These are phyloP conservation scores for Cucurbita maxima DNA, from an alignment of 306 rosid species.

Conservation along the genomic window DNA sequence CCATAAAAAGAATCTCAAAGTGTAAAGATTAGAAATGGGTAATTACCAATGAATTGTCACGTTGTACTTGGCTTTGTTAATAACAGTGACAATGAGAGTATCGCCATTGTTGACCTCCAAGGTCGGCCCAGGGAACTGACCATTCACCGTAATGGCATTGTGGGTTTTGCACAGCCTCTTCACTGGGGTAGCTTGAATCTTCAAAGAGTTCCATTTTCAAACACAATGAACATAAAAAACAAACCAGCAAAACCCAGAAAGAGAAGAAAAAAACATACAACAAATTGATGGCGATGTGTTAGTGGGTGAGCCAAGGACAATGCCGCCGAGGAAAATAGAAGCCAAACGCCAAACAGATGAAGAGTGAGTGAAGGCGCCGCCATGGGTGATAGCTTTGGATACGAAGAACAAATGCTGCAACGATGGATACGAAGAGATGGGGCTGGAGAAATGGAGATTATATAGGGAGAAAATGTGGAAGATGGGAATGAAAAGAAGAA, in stretches of 20 bases:
- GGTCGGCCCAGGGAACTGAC: slow-evolving; percentile 83
- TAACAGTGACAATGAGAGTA: slow-evolving; percentile 59
- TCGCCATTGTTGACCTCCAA: slow-evolving; percentile 77
- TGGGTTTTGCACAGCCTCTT: slow-evolving; percentile 98
- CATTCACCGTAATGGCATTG: slow-evolving; percentile 66
- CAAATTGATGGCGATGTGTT: slow-evolving; percentile 55
- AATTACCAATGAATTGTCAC: slow-evolving; percentile 76
- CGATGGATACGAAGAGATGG: neutral
- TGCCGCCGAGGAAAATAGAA: slow-evolving; percentile 37
- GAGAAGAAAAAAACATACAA: slow-evolving; percentile 28
- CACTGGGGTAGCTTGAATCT: slow-evolving; percentile 89
- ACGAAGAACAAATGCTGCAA: neutral
- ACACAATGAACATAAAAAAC: neutral
- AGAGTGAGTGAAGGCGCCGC: slow-evolving; percentile 2
- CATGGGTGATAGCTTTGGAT: neutral
- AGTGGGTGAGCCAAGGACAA: slow-evolving; percentile 35
- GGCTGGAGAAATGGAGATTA: neutral
- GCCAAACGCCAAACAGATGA: slow-evolving; percentile 24
- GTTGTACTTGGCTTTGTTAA: slow-evolving; percentile 74
- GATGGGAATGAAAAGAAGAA: neutral
- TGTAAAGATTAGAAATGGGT: too few species aligned
- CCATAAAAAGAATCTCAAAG: neutral
- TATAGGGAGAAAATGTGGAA: neutral
- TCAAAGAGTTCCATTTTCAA: neutral
- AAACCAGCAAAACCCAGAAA: neutral